Conservation (phyloP, 1,284 basidiomycete genomes). For the Austropuccinia psidii region DNA sequence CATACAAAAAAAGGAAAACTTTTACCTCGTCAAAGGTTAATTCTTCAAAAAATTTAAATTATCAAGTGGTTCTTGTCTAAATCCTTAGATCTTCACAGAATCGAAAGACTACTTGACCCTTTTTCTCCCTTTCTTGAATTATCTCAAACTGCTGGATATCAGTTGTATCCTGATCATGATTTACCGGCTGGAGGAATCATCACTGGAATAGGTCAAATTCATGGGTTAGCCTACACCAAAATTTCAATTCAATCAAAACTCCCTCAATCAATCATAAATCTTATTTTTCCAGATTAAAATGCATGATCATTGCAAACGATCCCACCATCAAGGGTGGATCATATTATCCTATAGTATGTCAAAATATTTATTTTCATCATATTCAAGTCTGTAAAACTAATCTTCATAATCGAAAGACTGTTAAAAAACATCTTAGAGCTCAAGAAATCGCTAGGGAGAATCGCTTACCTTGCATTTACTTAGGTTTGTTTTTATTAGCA, state of each 20-base stretch:
- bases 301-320: conserved; percentile 85
- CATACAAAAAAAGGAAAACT: no score
- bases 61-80: no score
- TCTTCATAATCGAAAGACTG: conserved; percentile 50
- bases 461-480: conserved; percentile 79
- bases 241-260: conserved; percentile 33
- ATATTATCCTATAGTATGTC: conserved; percentile 81
- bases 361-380: conserved; percentile 40
- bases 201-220: conserved; percentile 74
- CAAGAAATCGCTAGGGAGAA: conserved; percentile 89
- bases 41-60: no score
- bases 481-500: conserved; percentile 55
- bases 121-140: conserved; percentile 85
- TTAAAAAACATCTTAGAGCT: conserved; percentile 90
- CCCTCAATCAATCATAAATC: not conserved
- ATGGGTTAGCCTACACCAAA: conserved; percentile 52
- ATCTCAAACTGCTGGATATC: conserved; percentile 74
- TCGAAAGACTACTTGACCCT: conserved; percentile 67
- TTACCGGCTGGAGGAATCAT: conserved; percentile 86
- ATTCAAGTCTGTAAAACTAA: conserved; percentile 24
- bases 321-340: conserved; percentile 88
- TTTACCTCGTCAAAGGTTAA: no score
- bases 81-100: conserved; percentile 51
- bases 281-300: conserved; percentile 55
- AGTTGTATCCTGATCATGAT: conserved; percentile 67